phyloP scores from a whole-genome alignment of 768 basidiomycete genomes.

The Cystofilobasidium bisporidii region DNA sequence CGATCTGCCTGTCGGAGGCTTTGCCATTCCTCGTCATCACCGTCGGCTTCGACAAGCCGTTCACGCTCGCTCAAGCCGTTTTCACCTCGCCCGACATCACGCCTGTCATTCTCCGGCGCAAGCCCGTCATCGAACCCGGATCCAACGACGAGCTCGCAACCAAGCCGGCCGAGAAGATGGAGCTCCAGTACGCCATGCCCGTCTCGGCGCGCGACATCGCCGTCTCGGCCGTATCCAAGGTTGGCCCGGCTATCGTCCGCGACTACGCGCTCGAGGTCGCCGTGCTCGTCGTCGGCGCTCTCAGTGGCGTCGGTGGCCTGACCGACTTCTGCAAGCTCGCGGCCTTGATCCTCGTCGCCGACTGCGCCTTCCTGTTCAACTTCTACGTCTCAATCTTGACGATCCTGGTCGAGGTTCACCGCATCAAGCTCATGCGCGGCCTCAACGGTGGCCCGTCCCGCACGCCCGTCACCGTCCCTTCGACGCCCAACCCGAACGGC shows the following conservation, averaged over 20 bases:
- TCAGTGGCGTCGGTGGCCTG: conserved; percentile 75
- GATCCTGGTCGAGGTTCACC: conserved; percentile 83
- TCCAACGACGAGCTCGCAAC: conserved; percentile 29
- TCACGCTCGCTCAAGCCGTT: conserved; percentile 78
- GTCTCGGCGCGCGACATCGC: conserved; percentile 71
- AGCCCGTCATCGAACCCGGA: conserved; percentile 28
- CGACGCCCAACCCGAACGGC: conserved; percentile 20
- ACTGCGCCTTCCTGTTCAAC: conserved; percentile 79
- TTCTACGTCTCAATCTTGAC: conserved; percentile 80
- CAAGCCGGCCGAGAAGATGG: conserved; percentile 35
- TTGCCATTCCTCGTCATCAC: conserved; percentile 96
- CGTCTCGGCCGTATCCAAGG: conserved; percentile 66
- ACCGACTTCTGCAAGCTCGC: conserved; percentile 92
- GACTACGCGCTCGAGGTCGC: conserved; percentile 90
- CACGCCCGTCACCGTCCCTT: conserved; percentile 24
- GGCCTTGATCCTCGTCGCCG: conserved; percentile 71
- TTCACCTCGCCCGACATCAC: conserved; percentile 61
- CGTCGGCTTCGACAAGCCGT: conserved; percentile 95
- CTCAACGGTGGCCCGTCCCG: conserved; percentile 27
- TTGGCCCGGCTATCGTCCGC: conserved; percentile 73
- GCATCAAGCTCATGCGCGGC: conserved; percentile 45
- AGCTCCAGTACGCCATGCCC: conserved; percentile 41
- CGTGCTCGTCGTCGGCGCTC: conserved; percentile 76
- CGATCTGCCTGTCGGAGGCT: conserved; percentile 85
- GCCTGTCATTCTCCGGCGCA: conserved; percentile 32